These are phyloP conservation scores for Nakazawaea wyomingensis DNA, from an alignment of 805 yeast genomes.

Conservation along the genomic window DNA sequence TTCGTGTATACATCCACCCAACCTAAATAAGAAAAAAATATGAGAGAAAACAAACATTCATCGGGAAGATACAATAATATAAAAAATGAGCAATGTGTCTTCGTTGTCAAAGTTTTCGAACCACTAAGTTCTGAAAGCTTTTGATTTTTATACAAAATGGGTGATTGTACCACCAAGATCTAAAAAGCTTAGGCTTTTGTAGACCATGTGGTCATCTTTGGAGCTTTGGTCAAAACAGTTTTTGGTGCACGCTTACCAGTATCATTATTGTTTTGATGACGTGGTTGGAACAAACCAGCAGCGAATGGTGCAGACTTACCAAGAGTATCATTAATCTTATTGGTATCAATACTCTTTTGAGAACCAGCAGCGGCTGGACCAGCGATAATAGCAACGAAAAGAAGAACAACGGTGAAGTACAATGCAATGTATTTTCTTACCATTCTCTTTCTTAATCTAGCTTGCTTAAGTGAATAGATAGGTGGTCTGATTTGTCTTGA, in stretches of 20 bases:
- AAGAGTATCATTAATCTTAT: constrained; percentile 15
- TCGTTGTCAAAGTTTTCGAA: not conserved
- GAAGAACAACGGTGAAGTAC: constrained; percentile 62
- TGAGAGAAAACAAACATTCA: not conserved
- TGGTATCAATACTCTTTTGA: constrained; percentile 34
- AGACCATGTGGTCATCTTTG: constrained; percentile 40
- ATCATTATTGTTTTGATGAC: constrained; percentile 74
- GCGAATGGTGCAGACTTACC: constrained; percentile 26
- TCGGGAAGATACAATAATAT: no score
- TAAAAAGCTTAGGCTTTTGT: constrained; percentile 35
- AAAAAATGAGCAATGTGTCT: no score
- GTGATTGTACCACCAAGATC: not conserved
- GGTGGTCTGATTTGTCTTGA: constrained; percentile 97
- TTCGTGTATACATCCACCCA: not conserved
- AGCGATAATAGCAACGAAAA: constrained; percentile 72
- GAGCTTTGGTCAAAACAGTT: constrained; percentile 38
- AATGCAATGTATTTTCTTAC: constrained; percentile 86
- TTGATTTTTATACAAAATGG: not conserved
- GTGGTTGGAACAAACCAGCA: constrained; percentile 85
- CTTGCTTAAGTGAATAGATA: constrained; percentile 93
- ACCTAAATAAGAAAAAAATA: not conserved
- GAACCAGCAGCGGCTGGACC: constrained; percentile 86
- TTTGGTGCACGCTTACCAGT: constrained; percentile 53
- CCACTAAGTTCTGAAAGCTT: not conserved
- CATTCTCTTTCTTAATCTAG: constrained; percentile 95